Base-by-base conservation (phyloP, 495 filamentous ascomycete species). In the Gamarada debralockiae region DNA sequence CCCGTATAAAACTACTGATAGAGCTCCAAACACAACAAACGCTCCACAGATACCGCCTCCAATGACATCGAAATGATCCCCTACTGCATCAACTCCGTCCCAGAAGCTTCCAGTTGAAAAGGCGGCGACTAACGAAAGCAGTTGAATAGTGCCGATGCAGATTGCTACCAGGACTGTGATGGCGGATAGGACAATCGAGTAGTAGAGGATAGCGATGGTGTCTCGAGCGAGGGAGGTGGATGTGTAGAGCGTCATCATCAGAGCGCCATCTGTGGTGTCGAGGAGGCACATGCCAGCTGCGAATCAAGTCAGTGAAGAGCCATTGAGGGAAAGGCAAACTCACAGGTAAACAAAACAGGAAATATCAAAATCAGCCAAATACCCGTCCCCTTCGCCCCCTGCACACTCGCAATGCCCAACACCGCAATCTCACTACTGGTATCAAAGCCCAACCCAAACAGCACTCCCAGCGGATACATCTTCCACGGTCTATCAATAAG, bases 341-440 rank as follows among this genome's bases (percentile, higher is more conserved):
- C 70, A 89, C 87, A 83, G 2, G 93, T 96, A 63, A 97, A 98
- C 6, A 98, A 73, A 7, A 89, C 60, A 0, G 93, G 93, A 49
- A 97, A 96, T 43, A 98, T 88, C 24, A 98, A 67, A 57, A 98
- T 97, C 25, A 97, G 74, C 93, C 93, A 98, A 50, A 97, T 83
- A 24, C 82, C 86, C 14, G 89, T 96, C 17, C 92, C 92, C 61
- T 85, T 77, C 2, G 87, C 83, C 1, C 84, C 91, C 64, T 96
- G 82, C 3, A 98, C 81, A 20, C 85, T 87, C 1, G 90, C 86
- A 53, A 97, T 96, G 1, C 93, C 92, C 3, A 98, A 69, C 2
- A 98, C 73, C 0, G 93, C 93, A 62, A 98, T 87, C 67, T 98
- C 93, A 15, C 87, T 92, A 29, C 89, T 95, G 0, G 93, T 97